These are phyloP conservation scores for Ganoderma sinense DNA, from an alignment of 1,284 basidiomycete genomes.

Conservation along the genomic window DNA sequence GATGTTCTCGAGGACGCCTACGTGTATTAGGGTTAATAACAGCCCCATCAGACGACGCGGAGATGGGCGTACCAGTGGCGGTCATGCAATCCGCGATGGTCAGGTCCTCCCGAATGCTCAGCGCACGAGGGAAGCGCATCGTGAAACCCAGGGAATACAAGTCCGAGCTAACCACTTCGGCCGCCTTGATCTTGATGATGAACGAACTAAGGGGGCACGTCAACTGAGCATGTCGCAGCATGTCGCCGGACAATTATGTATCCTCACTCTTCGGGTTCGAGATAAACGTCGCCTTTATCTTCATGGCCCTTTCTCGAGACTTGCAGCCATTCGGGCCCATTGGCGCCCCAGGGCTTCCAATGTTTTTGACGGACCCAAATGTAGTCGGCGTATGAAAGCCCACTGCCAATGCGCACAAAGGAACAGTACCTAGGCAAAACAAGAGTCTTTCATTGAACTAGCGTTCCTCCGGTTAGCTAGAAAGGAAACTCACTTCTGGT, in stretches of 20 bases:
- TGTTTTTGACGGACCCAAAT: constrained; percentile 79
- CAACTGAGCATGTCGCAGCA: not conserved
- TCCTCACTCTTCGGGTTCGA: constrained; percentile 80
- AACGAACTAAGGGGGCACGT: constrained; percentile 67
- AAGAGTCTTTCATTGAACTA: not conserved
- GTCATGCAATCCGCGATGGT: constrained; percentile 72
- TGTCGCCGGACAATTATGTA: not conserved
- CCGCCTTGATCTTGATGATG: constrained; percentile 89
- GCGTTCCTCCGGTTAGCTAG: too few relatives aligned
- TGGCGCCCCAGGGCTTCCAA: constrained; percentile 78
- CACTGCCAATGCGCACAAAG: constrained; percentile 89
- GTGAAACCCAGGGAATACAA: constrained; percentile 77
- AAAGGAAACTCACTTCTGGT: constrained; percentile 58
- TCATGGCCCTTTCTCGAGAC: constrained; percentile 67
- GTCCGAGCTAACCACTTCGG: constrained; percentile 84
- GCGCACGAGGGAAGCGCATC: constrained; percentile 90
- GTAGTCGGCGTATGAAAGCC: constrained; percentile 86
- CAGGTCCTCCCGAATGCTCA: constrained; percentile 80
- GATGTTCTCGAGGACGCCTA: constrained; percentile 63
- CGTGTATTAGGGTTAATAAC: constrained; percentile 21
- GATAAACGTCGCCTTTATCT: constrained; percentile 84
- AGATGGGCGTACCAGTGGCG: constrained; percentile 57
- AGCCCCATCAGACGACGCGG: not conserved
- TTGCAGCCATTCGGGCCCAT: constrained; percentile 67
- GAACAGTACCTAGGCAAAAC: constrained; percentile 65